Evolutionary conservation across 2,329 filamentous ascomycete species (phyloP).

Genomic region (Plectosphaerella cucumerina): DNA sequence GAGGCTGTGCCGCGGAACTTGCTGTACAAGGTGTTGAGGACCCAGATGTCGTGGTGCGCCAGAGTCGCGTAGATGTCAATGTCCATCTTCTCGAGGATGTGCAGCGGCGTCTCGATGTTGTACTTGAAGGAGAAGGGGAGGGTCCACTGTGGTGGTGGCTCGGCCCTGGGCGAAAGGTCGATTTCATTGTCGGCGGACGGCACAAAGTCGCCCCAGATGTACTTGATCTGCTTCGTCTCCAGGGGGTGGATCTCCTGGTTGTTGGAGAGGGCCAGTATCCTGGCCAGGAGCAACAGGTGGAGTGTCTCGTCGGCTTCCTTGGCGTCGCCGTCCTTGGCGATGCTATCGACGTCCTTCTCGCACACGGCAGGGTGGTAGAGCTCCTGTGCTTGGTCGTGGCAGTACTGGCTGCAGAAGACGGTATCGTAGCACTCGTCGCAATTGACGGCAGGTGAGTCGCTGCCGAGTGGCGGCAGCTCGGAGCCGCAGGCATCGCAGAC

Average conservation of each 20-base stretch:
- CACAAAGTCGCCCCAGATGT: conserved; percentile 67
- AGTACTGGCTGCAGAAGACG: conserved; percentile 61
- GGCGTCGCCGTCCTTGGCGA: conserved; percentile 60
- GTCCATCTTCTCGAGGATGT: conserved; percentile 81
- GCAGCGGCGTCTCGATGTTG: conserved; percentile 70
- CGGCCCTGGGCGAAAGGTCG: conserved; percentile 47
- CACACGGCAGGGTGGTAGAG: conserved; percentile 63
- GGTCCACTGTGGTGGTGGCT: conserved; percentile 59
- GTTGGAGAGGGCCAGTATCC: conserved; percentile 58
- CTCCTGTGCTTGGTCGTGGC: conserved; percentile 52
- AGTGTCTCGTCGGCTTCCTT: conserved; percentile 57
- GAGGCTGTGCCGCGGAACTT: conserved; percentile 94
- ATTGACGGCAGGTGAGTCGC: conserved; percentile 42
- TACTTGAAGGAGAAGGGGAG: conserved; percentile 75
- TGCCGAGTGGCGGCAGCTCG: conserved; percentile 58
- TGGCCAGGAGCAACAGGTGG: conserved; percentile 58
- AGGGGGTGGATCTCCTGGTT: conserved; percentile 60
- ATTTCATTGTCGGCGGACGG: conserved; percentile 48
- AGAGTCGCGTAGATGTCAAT: conserved; percentile 65
- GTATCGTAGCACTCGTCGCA: conserved; percentile 62
- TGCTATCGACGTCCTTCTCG: conserved; percentile 61
- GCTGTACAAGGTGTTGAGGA: conserved; percentile 86
- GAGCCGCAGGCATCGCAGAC: conserved; percentile 87
- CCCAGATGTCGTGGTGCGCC: conserved; percentile 66
- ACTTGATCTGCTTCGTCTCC: conserved; percentile 60